Percentiles rank a stretch among this genome's conserved stretches.
phyloP scores from a whole-genome alignment of 1,284 basidiomycete species.

The Cystobasidiaceae sp. region DNA sequence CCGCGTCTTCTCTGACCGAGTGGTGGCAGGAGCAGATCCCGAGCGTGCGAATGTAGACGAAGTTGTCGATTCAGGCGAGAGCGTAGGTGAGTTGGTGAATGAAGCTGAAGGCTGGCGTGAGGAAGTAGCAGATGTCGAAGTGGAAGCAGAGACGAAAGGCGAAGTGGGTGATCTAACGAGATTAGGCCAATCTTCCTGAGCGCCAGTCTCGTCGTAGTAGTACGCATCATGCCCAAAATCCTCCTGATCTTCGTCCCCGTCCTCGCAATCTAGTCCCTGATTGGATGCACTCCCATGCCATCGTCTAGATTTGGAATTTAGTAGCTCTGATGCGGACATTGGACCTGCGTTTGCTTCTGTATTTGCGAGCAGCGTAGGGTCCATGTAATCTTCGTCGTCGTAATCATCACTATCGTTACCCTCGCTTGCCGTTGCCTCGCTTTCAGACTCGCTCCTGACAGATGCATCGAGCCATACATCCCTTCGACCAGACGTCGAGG shows the following conservation, averaged over 20 bases:
- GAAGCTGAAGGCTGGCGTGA: neutral
- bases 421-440: neutral
- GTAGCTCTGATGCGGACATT: constrained; percentile 15
- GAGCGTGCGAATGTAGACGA: neutral
- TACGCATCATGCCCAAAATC: constrained; percentile 22
- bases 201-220: constrained; percentile 50
- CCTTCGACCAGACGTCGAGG: neutral
- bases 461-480: neutral
- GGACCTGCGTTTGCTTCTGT: constrained; percentile 25
- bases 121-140: neutral
- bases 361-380: constrained; percentile 17
- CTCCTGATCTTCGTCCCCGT: constrained; percentile 42
- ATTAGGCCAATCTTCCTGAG: constrained; percentile 84
- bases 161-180: constrained; percentile 55
- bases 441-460: neutral
- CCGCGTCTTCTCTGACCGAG: neutral
- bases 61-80: neutral
- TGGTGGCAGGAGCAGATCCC: constrained; percentile 13
- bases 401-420: constrained; percentile 10
- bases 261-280: constrained; percentile 41
- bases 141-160: neutral
- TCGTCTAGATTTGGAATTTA: constrained; percentile 1
- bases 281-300: constrained; percentile 1
- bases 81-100: neutral
- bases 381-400: constrained; percentile 10